phyloP scores from a whole-genome alignment of 352 stramenopile genomes.

The Blastocystis sp. region DNA sequence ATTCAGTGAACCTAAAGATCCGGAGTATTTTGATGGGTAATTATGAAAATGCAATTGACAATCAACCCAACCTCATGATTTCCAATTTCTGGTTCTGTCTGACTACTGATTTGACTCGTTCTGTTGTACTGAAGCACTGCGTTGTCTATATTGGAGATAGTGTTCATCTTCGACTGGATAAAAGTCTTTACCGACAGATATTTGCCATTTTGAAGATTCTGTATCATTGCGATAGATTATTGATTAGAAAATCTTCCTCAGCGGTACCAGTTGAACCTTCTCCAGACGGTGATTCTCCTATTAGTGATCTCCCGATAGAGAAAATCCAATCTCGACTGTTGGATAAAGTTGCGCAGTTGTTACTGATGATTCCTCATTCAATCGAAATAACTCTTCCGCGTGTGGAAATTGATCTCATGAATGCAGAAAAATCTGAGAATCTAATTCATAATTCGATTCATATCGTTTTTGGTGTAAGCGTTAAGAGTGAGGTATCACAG shows the following conservation, averaged over 20 bases:
- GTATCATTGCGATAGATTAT: background rate
- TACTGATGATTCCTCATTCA: background rate
- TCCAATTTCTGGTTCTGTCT: background rate
- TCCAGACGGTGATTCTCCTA: background rate
- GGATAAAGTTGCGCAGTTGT: background rate
- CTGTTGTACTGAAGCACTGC: background rate
- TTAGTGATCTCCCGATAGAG: background rate
- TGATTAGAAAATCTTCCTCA: background rate
- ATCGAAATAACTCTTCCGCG: background rate
- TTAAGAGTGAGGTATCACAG: background rate
- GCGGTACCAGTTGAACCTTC: background rate
- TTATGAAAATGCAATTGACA: slow-evolving; percentile 20
- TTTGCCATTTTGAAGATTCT: slow-evolving; percentile 12
- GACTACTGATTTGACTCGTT: background rate
- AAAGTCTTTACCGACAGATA: slow-evolving; percentile 19
- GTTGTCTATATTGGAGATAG: background rate
- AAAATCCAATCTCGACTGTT: background rate
- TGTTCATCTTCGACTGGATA: slow-evolving; percentile 36
- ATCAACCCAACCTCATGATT: slow-evolving; percentile 24
- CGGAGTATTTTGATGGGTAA: background rate
- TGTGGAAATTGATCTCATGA: background rate
- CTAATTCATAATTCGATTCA: background rate
- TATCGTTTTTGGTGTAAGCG: background rate
- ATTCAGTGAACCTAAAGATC: background rate
- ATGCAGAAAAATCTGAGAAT: slow-evolving; percentile 18